Evolutionary conservation across 192 early-diverging fungal genomes (phyloP).

Genomic region (Backusella tuberculispora): DNA sequence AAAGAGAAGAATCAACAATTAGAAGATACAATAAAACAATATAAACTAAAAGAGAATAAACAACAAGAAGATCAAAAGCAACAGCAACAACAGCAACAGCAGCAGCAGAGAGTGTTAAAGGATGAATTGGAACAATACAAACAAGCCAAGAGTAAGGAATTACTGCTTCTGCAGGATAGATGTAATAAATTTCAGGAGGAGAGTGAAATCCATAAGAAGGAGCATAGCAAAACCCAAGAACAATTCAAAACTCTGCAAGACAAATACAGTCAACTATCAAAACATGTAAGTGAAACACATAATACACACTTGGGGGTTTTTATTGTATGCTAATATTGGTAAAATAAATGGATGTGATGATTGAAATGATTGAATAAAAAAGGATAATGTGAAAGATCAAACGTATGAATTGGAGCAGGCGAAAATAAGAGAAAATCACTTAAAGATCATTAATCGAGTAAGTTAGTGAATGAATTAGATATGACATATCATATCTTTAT

Average conservation of each 20-base stretch:
- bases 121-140: conserved; percentile 13
- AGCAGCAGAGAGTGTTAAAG: not conserved
- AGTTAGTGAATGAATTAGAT: not conserved
- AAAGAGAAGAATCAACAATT: not conserved
- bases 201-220: not conserved
- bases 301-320: not conserved
- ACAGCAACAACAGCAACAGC: not conserved
- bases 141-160: not conserved
- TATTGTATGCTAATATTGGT: too few species aligned
- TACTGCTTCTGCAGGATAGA: not conserved
- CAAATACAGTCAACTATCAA: not conserved
- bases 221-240: not conserved
- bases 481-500: not conserved
- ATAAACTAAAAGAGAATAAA: not conserved
- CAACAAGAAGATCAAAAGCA: not conserved
- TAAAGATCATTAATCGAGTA: conserved; percentile 14
- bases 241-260: conserved; percentile 2
- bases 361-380: not conserved
- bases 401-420: conserved; percentile 11
- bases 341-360: too few species aligned
- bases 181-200: conserved; percentile 9
- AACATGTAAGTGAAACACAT: conserved; percentile 4
- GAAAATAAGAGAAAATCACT: conserved; percentile 9
- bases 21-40: not conserved
- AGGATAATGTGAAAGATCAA: not conserved